Evolutionary conservation across 1,284 basidiomycete genomes (phyloP).

Genomic region (Leccinum huronense): DNA sequence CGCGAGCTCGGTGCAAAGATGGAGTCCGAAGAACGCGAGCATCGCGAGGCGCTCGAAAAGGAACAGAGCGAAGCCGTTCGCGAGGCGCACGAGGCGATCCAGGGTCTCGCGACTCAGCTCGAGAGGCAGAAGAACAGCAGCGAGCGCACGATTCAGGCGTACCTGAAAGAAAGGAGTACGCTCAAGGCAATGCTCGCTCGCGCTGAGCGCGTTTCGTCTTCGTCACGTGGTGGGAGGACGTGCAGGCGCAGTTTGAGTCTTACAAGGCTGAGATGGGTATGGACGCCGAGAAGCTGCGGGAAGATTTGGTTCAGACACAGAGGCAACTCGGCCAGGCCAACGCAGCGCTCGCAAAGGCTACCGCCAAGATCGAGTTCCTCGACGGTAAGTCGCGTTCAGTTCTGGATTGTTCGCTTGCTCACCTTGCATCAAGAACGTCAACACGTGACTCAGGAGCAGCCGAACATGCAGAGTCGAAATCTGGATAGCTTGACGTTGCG

Average conservation of each 20-base stretch:
- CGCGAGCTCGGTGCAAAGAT: slow-evolving; percentile 78
- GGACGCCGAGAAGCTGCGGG: slow-evolving; percentile 67
- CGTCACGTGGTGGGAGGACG: slow-evolving; percentile 50
- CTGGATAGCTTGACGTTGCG: slow-evolving; percentile 60
- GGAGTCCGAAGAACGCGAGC: slow-evolving; percentile 73
- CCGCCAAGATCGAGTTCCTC: slow-evolving; percentile 74
- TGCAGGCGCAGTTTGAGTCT: slow-evolving; percentile 73
- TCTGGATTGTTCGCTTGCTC: slow-evolving; percentile 6
- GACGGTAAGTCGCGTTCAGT: slow-evolving; percentile 48
- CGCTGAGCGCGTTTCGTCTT: slow-evolving; percentile 34
- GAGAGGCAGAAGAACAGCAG: slow-evolving; percentile 66
- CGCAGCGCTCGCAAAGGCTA: slow-evolving; percentile 74
- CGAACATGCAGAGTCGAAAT: slow-evolving; percentile 54
- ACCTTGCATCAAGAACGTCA: slow-evolving; percentile 52
- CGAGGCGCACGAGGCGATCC: slow-evolving; percentile 86
- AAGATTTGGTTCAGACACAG: slow-evolving; percentile 65
- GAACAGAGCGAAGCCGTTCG: slow-evolving; percentile 81
- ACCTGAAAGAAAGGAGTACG: slow-evolving; percentile 86
- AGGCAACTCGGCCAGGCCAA: slow-evolving; percentile 66
- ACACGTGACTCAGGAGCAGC: slow-evolving; percentile 63
- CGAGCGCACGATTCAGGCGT: slow-evolving; percentile 73
- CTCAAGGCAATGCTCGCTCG: slow-evolving; percentile 72
- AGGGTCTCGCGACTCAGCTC: slow-evolving; percentile 74
- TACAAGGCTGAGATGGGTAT: slow-evolving; percentile 77
- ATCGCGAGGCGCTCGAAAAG: slow-evolving; percentile 59